Base-by-base conservation (phyloP, 2,329 filamentous ascomycete genomes). In the Hypoxylon sp. region DNA sequence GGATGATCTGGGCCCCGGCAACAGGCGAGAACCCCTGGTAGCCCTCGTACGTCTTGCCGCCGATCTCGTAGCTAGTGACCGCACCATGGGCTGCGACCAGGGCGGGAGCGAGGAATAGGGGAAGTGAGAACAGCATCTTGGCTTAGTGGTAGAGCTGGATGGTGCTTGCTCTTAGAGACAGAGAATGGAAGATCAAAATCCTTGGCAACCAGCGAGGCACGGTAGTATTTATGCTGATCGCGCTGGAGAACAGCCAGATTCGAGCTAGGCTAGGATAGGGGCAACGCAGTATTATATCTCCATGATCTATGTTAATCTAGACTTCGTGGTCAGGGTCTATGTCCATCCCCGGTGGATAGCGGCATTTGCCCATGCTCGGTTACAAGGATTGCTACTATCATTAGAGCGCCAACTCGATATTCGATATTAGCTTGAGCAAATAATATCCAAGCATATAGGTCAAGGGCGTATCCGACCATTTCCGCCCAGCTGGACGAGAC, bases 11-110 rank as follows among this genome's bases (percentile, higher is more conserved):
- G 15, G 83, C 84, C 35, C 80, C 80, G 31, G 80, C 80, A 32
- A 79, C 74, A 5, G 86, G 85, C 0, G 83, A 82, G 79, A 85
- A 87, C 65, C 85, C 85, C 62, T 83, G 74, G 65, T 83, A 84
- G 54, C 83, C 83, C 21, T 77, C 77, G 71, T 84, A 85, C 6
- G 76, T 79, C 46, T 75, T 82, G 35, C 80, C 79, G 29, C 76
- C 82, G 57, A 85, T 83, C 7, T 79, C 78, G 76, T 87, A 87
- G 65, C 82, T 84, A 17, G 79, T 84, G 15, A 84, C 83, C 52
- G 79, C 77, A 17, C 74, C 77, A 64, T 83, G 76, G 69, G 79
- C 76, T 37, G 78, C 75, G 27, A 73, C 78, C 67, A 79, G 69
- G 15, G 77, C 70, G 2, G 75, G 76, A 15, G 73, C 75, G 35